Conservation (phyloP, 495 filamentous ascomycete species). For the Podospora conica region DNA sequence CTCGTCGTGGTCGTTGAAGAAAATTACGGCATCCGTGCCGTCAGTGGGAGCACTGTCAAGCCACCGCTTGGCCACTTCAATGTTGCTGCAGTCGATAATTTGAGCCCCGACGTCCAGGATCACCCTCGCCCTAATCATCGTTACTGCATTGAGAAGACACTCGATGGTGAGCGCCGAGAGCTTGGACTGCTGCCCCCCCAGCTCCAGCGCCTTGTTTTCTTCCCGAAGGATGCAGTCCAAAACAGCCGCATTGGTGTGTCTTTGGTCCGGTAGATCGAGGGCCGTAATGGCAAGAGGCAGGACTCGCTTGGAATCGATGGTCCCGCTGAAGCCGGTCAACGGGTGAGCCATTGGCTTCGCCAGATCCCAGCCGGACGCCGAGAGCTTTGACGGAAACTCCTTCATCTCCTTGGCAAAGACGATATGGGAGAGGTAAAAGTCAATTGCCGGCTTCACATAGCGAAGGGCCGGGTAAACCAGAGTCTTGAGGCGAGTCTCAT, state of each 20-base stretch:
- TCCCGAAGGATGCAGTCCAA: conserved; percentile 49
- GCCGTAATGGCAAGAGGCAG: conserved; percentile 53
- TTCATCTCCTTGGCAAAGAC: conserved; percentile 64
- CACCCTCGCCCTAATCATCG: conserved; percentile 41
- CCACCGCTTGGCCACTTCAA: conserved; percentile 47
- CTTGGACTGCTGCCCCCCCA: conserved; percentile 18
- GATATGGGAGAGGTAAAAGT: conserved; percentile 56
- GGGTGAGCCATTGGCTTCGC: conserved; percentile 40
- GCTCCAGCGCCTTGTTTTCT: conserved; percentile 45
- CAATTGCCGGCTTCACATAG: conserved; percentile 45
- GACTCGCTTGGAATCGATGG: conserved; percentile 56
- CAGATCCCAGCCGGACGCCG: conserved; percentile 66
- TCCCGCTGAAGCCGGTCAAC: conserved; percentile 67
- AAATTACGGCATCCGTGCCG: conserved; percentile 45
- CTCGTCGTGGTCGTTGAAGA: conserved; percentile 47
- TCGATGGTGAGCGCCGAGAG: conserved; percentile 32
- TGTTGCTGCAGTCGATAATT: conserved; percentile 58
- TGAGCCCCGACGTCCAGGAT: conserved; percentile 73
- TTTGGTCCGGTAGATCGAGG: conserved; percentile 48
- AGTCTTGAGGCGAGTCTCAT: conserved; percentile 34
- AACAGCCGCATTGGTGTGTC: conserved; percentile 60
- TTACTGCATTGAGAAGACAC: conserved; percentile 42
- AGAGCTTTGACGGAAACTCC: conserved; percentile 59
- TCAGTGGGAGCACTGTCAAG: conserved; percentile 23
- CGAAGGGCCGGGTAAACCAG: conserved; percentile 50